Conservation (phyloP, 306 rosid genomes). For the Gastrolobium villosum region DNA sequence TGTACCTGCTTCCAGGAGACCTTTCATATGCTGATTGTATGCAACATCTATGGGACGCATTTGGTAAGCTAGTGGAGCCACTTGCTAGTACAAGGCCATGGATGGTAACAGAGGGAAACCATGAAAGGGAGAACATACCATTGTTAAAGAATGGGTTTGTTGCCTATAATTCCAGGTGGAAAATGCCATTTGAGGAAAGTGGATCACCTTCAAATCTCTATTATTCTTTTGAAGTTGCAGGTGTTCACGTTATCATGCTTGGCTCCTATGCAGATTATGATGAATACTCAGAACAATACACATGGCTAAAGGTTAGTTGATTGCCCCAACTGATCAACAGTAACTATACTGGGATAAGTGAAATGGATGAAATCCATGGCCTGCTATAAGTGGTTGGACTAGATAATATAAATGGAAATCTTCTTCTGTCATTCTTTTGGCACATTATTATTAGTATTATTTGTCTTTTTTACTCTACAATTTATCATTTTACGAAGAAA, state of each 20-base stretch:
- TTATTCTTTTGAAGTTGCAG: conserved; percentile 90
- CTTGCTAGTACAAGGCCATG: conserved; percentile 95
- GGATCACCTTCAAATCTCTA: conserved; percentile 91
- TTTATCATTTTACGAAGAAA: conserved; percentile 8
- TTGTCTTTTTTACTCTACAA: background rate
- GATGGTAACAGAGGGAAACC: conserved; percentile 99
- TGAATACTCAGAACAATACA: conserved; percentile 77
- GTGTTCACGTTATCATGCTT: conserved; percentile 83
- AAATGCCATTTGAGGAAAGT: conserved; percentile 91
- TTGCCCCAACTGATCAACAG: conserved; percentile 17
- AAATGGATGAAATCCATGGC: background rate
- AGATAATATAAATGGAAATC: background rate
- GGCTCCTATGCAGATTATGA: conserved; percentile 89
- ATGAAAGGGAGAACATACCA: conserved; percentile 78
- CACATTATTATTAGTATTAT: background rate
- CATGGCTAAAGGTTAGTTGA: conserved; percentile 86
- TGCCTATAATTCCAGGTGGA: conserved; percentile 94
- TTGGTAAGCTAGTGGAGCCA: conserved; percentile 89
- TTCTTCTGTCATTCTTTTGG: background rate
- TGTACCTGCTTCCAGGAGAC: conserved; percentile 94
- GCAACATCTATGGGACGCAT: conserved; percentile 86
- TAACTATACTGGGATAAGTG: conserved; percentile 9
- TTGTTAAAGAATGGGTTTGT: conserved; percentile 70
- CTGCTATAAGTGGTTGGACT: background rate
- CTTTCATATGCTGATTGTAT: conserved; percentile 93